Conservation (phyloP, 2,329 filamentous ascomycete species). For the Allantophomopsis lycopodina region DNA sequence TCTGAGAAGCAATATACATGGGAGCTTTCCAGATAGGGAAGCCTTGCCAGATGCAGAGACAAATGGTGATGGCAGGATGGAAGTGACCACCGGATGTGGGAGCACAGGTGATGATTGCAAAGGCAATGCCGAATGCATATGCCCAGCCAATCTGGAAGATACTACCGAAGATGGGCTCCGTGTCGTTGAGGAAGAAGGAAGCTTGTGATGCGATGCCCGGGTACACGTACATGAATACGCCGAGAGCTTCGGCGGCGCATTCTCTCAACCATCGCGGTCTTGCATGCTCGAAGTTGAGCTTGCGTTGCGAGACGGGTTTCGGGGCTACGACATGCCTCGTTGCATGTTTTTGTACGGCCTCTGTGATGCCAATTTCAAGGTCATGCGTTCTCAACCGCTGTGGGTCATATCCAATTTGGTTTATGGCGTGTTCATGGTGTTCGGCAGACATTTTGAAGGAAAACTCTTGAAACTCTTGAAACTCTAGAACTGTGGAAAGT, state of each 20-base stretch:
- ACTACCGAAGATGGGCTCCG: conserved; percentile 29
- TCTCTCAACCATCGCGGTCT: conserved; percentile 39
- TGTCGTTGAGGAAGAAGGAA: conserved; percentile 31
- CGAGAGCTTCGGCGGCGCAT: conserved; percentile 39
- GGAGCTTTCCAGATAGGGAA: conserved; percentile 45
- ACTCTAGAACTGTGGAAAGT: no score
- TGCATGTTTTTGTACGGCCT: conserved; percentile 35
- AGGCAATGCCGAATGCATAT: conserved; percentile 41
- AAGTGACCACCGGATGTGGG: conserved; percentile 40
- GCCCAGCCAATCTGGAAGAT: conserved; percentile 40
- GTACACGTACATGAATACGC: conserved; percentile 41
- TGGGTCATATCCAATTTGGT: conserved; percentile 8
- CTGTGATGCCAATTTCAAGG: conserved; percentile 36
- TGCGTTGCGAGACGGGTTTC: conserved; percentile 36
- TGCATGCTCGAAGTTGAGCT: conserved; percentile 36
- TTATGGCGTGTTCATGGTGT: conserved; percentile 8
- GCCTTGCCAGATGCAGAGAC: conserved; percentile 35
- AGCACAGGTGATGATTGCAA: conserved; percentile 42
- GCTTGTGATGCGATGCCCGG: conserved; percentile 38
- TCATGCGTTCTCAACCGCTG: conserved; percentile 12
- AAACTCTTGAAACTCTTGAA: no score
- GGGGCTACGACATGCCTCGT: conserved; percentile 32
- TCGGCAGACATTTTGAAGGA: conserved; percentile 4
- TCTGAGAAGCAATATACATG: conserved; percentile 39
- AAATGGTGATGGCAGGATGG: conserved; percentile 34